Evolutionary conservation across 495 filamentous ascomycete species (phyloP).

Genomic region (Penicillium cataractarum): DNA sequence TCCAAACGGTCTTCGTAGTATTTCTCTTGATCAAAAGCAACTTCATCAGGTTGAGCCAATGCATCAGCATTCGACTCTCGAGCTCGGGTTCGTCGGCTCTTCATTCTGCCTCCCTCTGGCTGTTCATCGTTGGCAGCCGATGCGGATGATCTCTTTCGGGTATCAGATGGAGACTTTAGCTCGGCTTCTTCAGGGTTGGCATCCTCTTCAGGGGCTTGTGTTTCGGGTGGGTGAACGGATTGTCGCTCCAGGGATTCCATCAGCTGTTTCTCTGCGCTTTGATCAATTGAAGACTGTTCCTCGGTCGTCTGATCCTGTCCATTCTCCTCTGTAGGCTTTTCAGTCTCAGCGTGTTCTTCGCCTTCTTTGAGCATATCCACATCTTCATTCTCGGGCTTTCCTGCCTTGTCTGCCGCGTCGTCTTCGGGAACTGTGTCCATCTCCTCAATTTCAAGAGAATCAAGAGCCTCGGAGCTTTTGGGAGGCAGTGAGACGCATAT

Average conservation of each 20-base stretch:
- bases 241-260: constrained; percentile 46
- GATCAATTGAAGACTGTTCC: constrained; percentile 46
- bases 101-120: constrained; percentile 63
- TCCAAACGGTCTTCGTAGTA: constrained; percentile 73
- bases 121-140: constrained; percentile 54
- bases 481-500: constrained; percentile 45
- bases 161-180: constrained; percentile 30
- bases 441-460: constrained; percentile 23
- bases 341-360: constrained; percentile 19
- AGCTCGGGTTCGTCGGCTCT: constrained; percentile 82
- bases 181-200: constrained; percentile 36
- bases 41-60: constrained; percentile 51
- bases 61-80: constrained; percentile 69
- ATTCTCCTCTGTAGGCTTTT: constrained; percentile 9
- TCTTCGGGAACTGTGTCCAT: constrained; percentile 11
- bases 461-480: constrained; percentile 20
- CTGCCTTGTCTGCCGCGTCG: background rate
- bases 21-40: constrained; percentile 64
- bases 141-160: constrained; percentile 55
- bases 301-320: constrained; percentile 29
- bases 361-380: constrained; percentile 16
- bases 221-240: constrained; percentile 30
- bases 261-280: constrained; percentile 46
- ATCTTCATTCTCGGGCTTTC: constrained; percentile 17
- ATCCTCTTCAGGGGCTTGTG: constrained; percentile 26